Evolutionary conservation across 352 stramenopile genomes (phyloP).

Genomic region (Phytophthora niederhauseri): DNA sequence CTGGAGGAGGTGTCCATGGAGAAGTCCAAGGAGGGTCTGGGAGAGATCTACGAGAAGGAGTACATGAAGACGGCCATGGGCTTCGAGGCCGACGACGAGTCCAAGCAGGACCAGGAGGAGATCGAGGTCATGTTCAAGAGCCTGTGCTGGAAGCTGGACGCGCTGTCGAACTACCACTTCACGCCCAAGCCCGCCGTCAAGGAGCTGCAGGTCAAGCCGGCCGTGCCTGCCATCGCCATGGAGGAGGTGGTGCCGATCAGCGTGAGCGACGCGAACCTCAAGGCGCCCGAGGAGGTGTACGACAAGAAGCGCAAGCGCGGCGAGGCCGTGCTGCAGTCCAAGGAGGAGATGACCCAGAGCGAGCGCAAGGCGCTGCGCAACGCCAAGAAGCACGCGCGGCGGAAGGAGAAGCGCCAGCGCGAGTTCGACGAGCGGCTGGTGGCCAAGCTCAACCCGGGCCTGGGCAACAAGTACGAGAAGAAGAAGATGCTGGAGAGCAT

Average conservation of each 20-base stretch:
- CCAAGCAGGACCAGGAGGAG: constrained; percentile 93
- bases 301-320: constrained; percentile 90
- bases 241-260: constrained; percentile 86
- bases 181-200: constrained; percentile 93
- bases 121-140: constrained; percentile 96
- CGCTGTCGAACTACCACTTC: constrained; percentile 97
- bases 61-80: constrained; percentile 96
- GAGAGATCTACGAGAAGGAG: constrained; percentile 96
- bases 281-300: constrained; percentile 84
- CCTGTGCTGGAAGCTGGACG: constrained; percentile 95
- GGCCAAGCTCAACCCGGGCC: constrained; percentile 94
- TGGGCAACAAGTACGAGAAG: constrained; percentile 97
- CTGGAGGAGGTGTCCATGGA: constrained; percentile 94
- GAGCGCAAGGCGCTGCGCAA: constrained; percentile 87
- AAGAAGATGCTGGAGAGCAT: constrained; percentile 91
- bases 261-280: constrained; percentile 85
- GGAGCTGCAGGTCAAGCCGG: constrained; percentile 88
- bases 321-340: constrained; percentile 77
- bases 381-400: constrained; percentile 91
- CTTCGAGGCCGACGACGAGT: constrained; percentile 92
- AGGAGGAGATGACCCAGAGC: constrained; percentile 89
- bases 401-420: constrained; percentile 91
- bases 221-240: constrained; percentile 84
- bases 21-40: constrained; percentile 91
- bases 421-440: constrained; percentile 93